Conservation (phyloP, 345 rosid species). For the Arabidopsis suecica region DNA sequence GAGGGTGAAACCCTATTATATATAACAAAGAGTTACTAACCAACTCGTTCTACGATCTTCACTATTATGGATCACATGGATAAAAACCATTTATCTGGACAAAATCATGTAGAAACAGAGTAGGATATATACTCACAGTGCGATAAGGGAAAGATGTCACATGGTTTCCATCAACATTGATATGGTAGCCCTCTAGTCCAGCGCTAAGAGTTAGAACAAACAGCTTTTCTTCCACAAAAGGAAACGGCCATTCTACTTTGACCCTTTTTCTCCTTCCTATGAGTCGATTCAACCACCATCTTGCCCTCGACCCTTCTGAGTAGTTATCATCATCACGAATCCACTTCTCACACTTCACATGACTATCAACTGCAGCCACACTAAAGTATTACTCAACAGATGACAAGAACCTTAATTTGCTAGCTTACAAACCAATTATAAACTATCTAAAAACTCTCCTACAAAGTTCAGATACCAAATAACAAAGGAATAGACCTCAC, state of each 20-base stretch:
- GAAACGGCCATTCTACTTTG: slow-evolving; percentile 87
- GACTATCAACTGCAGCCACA: slow-evolving; percentile 78
- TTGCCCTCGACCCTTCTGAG: slow-evolving; percentile 72
- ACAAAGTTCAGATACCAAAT: not conserved
- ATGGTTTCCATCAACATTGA: slow-evolving; percentile 89
- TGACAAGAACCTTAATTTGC: slow-evolving; percentile 3
- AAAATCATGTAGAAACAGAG: slow-evolving; percentile 1
- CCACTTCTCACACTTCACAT: slow-evolving; percentile 95
- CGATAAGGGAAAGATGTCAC: slow-evolving; percentile 91
- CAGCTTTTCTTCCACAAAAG: slow-evolving; percentile 76
- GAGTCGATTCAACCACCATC: slow-evolving; percentile 87
- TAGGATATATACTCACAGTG: slow-evolving; percentile 65
- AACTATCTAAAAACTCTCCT: not conserved
- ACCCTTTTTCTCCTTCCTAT: slow-evolving; percentile 75
- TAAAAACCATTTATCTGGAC: slow-evolving; percentile 7
- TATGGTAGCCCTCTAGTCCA: slow-evolving; percentile 93
- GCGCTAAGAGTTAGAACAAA: slow-evolving; percentile 89
- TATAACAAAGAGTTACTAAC: not conserved
- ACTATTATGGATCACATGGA: not conserved
- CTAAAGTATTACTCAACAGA: slow-evolving; percentile 29
- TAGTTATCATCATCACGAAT: slow-evolving; percentile 72
- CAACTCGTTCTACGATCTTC: not conserved
- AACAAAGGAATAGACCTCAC: slow-evolving; percentile 45
- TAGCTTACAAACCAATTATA: slow-evolving; percentile 25
- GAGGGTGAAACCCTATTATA: slow-evolving; percentile 77